Conservation (phyloP, 2,329 filamentous ascomycete genomes). For the Cladosporium sp. region DNA sequence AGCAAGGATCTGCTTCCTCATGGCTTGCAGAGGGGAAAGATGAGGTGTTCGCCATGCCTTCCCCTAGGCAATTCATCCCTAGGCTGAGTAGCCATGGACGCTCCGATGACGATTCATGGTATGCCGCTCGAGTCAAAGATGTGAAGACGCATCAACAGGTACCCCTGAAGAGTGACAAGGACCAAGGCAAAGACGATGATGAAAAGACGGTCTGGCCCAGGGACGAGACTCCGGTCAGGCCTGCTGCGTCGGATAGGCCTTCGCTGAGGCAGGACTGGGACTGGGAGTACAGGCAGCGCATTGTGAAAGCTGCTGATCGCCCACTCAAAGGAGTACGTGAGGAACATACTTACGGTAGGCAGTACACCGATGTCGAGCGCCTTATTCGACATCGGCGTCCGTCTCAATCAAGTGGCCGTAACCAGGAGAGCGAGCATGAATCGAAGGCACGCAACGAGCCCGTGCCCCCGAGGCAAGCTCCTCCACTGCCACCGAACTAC, state of each 20-base stretch:
- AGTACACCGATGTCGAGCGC: slow-evolving; percentile 4
- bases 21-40: not conserved
- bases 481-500: not conserved
- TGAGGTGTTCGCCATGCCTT: not conserved
- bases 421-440: not conserved
- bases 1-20: not conserved
- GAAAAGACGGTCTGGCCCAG: slow-evolving; percentile 4
- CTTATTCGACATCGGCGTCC: not conserved
- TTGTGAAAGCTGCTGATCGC: slow-evolving; percentile 1
- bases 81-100: not conserved
- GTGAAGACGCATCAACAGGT: not conserved
- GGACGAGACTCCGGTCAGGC: not conserved
- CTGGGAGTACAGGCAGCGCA: slow-evolving; percentile 8
- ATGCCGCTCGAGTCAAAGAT: slow-evolving; percentile 3
- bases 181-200: not conserved
- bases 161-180: not conserved
- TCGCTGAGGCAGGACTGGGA: slow-evolving; percentile 8
- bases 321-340: not conserved
- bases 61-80: not conserved
- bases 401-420: not conserved
- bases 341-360: not conserved
- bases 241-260: slow-evolving; percentile 2
- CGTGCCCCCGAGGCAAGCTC: not conserved
- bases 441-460: too few relatives aligned
- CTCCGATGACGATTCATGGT: slow-evolving; percentile 6